Conservation (phyloP, 805 yeast species). For the Lachancea kluyveri region DNA sequence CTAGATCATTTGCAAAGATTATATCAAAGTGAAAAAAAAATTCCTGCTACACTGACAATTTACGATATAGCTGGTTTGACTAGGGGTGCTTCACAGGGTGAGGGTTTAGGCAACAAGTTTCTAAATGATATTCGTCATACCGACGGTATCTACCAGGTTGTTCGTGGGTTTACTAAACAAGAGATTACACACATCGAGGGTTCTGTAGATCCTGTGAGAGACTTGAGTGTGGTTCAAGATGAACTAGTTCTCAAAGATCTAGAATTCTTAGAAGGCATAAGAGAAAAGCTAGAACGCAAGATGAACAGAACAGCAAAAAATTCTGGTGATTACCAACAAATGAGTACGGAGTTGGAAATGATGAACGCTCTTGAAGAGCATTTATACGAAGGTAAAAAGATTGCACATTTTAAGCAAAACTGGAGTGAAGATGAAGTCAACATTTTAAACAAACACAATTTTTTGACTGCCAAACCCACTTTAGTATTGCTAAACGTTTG, state of each 20-base stretch:
- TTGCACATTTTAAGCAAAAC: constrained; percentile 50
- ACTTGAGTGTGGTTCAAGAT: constrained; percentile 66
- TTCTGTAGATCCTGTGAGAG: constrained; percentile 68
- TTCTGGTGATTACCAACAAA: constrained; percentile 43
- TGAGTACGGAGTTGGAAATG: constrained; percentile 34
- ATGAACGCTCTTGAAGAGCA: constrained; percentile 39
- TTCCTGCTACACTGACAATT: constrained; percentile 64
- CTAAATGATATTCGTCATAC: constrained; percentile 72
- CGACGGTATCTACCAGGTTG: constrained; percentile 77
- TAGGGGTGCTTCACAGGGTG: constrained; percentile 77
- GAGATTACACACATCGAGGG: constrained; percentile 73
- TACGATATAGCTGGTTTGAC: constrained; percentile 81
- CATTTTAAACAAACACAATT: constrained; percentile 61
- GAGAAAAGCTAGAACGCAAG: constrained; percentile 45
- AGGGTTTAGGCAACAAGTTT: constrained; percentile 78
- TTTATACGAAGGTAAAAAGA: constrained; percentile 46
- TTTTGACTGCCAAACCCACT: constrained; percentile 86
- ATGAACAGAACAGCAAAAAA: constrained; percentile 34
- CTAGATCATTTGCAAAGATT: constrained; percentile 48
- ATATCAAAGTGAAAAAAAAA: constrained; percentile 55
- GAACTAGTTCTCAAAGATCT: constrained; percentile 74
- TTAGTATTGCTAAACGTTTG: constrained; percentile 69
- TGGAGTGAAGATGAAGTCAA: constrained; percentile 65
- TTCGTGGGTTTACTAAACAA: constrained; percentile 67
- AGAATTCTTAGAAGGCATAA: constrained; percentile 55